These are phyloP conservation scores for sunflower (Helianthus annuus) DNA, from an alignment of 129 eudicot genomes.

Conservation along the genomic window HanXRQr2.0-SUNRISE NC_035444.2:23094885-23095384, in stretches of 20 bases:
- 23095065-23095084: constrained; percentile 11
- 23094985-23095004: constrained; percentile 6
- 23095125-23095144: constrained; percentile 58
- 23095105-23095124: constrained; percentile 52
- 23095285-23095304: constrained; percentile 34
- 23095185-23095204: neutral
- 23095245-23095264: constrained; percentile 20
- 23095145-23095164: constrained; percentile 61
- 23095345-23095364: neutral
- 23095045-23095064: neutral
- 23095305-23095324: neutral
- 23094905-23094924: constrained; percentile 21
- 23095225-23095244: constrained; percentile 35
- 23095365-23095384: constrained; percentile 11
- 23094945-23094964: constrained; percentile 24
- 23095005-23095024: constrained; percentile 19
- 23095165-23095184: constrained; percentile 13
- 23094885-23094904: constrained; percentile 27
- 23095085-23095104: constrained; percentile 64
- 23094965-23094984: constrained; percentile 30
- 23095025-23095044: constrained; percentile 13
- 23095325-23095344: neutral
- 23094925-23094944: constrained; percentile 11
- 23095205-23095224: constrained; percentile 23
- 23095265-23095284: constrained; percentile 24